Evolutionary conservation across 2,329 filamentous ascomycete species (phyloP).

Genomic region (Ophiosphaerella herpotricha): DNA sequence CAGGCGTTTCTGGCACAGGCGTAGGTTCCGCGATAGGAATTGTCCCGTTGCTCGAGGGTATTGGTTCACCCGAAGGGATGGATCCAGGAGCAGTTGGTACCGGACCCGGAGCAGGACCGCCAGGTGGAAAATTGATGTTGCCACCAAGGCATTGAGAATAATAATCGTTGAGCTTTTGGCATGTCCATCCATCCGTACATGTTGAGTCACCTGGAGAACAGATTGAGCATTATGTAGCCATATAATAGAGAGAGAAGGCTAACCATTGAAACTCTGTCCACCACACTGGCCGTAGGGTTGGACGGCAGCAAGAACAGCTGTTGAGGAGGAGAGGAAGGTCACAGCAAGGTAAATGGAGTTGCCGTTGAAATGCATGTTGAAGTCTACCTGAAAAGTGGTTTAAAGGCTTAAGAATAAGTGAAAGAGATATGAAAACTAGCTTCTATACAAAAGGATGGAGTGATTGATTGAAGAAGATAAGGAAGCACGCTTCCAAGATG

Average conservation of each 20-base stretch:
- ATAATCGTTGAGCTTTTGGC: slow-evolving; percentile 50
- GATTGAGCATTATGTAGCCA: too few species aligned
- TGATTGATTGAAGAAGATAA: slow-evolving; percentile 18
- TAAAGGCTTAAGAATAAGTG: not conserved
- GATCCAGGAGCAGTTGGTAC: not conserved
- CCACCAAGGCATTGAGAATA: slow-evolving; percentile 51
- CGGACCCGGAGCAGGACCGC: not conserved
- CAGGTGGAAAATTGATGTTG: slow-evolving; percentile 1
- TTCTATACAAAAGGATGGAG: slow-evolving; percentile 18
- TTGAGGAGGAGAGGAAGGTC: slow-evolving; percentile 32
- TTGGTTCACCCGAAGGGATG: slow-evolving; percentile 13
- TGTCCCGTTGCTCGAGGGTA: slow-evolving; percentile 9
- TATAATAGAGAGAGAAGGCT: too few species aligned
- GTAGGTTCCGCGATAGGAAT: not conserved
- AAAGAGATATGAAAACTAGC: slow-evolving; percentile 14
- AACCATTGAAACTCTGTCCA: slow-evolving; percentile 45
- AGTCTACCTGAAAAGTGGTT: not conserved
- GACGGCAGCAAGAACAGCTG: slow-evolving; percentile 34
- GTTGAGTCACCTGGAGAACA: slow-evolving; percentile 32
- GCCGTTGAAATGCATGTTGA: slow-evolving; percentile 28
- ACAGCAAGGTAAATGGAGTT: slow-evolving; percentile 32
- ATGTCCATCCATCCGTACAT: slow-evolving; percentile 48
- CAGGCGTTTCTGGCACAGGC: too few species aligned
- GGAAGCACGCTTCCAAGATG: slow-evolving; percentile 27
- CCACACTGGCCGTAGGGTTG: slow-evolving; percentile 52